Base-by-base conservation (phyloP, 208 protist species). In the Leishmania tarentolae region DNA sequence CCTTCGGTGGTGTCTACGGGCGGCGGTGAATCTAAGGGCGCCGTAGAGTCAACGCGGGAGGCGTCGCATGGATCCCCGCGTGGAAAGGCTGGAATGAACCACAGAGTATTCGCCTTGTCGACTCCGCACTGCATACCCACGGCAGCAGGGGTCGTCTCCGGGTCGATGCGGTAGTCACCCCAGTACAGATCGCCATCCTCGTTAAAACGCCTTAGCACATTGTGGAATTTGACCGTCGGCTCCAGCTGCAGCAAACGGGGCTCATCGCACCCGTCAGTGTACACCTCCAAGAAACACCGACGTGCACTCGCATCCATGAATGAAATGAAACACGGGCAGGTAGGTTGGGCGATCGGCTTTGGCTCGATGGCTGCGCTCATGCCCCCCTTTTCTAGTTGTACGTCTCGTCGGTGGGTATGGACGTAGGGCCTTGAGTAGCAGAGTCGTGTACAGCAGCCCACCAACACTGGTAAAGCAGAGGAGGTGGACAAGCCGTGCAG, bases 221-320 rank as follows among this genome's bases (percentile, higher is more conserved):
- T 94, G 63, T 82, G 82, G 57, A 94, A 90, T 50, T 81, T 80
- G 11, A 89, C 82, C 19, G 82, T 52, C 5, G 81, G 74, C 66
- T 94, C 82, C 24, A 94, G 78, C 72, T 94, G 88, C 37, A 94
- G 82, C n/a, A 87, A 76, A 19, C 87, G 86, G 65, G 81, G 78
- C 69, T 82, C 82, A 52, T 83, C 79, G 44, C 42, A 69, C 21
- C 79, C 75, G 31, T 81, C 72, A 3, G 73, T 44, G 82, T 86
- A 75, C 8, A 89, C 79, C 56, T 86, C 77, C n/a, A 90, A 53
- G n/a, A 90, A 90, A 44, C 81, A 85, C 42, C 86, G 86, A 7
- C 83, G 81, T 47, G 52, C 40, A 35, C 79, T 81, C 0, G 66
- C 9, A 19, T 84, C 76, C 83, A 89, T 85, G 17, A 46, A 46